A percentile compares a stretch with the other conserved stretches of the same genome.
Conservation (phyloP, 1,284 basidiomycete species). For the Coniferiporia sulphurascens region DNA sequence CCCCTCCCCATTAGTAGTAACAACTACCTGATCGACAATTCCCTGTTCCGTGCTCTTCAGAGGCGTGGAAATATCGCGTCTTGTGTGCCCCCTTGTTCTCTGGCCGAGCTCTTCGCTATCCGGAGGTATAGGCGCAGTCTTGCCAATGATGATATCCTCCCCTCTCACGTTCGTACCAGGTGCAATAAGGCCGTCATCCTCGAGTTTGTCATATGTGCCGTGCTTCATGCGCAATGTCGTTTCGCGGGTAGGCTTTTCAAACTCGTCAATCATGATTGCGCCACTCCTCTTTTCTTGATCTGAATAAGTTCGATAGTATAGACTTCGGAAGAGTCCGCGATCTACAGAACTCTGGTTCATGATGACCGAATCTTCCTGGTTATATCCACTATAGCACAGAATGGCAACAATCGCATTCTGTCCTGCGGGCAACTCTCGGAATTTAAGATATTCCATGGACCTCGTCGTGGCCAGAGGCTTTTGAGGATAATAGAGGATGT, state of each 20-base stretch:
- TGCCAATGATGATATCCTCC: slow-evolving; percentile 99
- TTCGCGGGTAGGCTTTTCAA: slow-evolving; percentile 94
- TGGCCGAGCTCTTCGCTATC: slow-evolving; percentile 98
- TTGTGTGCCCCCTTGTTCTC: slow-evolving; percentile 85
- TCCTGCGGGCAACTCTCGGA: slow-evolving; percentile 95
- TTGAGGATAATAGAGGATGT: slow-evolving; percentile 97
- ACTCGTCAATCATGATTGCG: slow-evolving; percentile 88
- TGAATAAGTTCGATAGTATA: slow-evolving; percentile 98
- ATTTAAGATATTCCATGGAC: slow-evolving; percentile 98
- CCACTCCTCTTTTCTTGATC: slow-evolving; percentile 98
- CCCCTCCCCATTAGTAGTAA: slow-evolving; percentile 94
- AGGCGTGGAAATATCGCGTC: slow-evolving; percentile 94
- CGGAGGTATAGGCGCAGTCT: slow-evolving; percentile 95
- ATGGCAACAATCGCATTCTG: slow-evolving; percentile 99
- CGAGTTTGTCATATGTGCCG: slow-evolving; percentile 97
- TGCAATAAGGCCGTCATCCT: slow-evolving; percentile 92
- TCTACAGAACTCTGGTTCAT: slow-evolving; percentile 99
- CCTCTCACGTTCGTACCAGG: slow-evolving; percentile 94
- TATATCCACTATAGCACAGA: slow-evolving; percentile 98
- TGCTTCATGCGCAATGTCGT: slow-evolving; percentile 96
- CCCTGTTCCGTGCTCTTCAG: slow-evolving; percentile 98
- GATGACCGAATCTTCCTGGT: slow-evolving; percentile 99
- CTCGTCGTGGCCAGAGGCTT: slow-evolving; percentile 97
- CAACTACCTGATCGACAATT: slow-evolving; percentile 95
- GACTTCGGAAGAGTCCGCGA: slow-evolving; percentile 95